Evolutionary conservation across 768 basidiomycete species (phyloP).

Genomic region (Lenzites betulinus): DNA sequence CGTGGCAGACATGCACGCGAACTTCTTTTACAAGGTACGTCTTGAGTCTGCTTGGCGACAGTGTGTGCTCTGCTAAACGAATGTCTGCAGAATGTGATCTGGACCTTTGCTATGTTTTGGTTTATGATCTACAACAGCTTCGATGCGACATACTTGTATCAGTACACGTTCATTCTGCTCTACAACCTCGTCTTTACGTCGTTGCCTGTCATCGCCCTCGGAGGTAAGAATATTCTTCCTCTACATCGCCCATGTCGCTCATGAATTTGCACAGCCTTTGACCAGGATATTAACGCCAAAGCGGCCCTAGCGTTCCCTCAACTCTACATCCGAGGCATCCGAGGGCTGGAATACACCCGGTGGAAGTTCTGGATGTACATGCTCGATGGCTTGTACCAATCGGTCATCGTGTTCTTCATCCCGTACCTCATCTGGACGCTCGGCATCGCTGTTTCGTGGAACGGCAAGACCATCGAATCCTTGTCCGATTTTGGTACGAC

Average conservation of each 20-base stretch:
- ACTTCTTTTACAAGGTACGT: constrained; percentile 96
- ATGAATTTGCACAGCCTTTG: constrained; percentile 62
- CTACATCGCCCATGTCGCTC: not conserved
- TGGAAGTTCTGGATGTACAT: constrained; percentile 94
- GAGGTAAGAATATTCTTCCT: constrained; percentile 54
- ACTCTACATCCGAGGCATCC: constrained; percentile 93
- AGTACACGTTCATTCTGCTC: constrained; percentile 91
- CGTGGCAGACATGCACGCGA: constrained; percentile 94
- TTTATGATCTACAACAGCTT: constrained; percentile 92
- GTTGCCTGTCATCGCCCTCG: constrained; percentile 86
- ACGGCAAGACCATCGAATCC: constrained; percentile 76
- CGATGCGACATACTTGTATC: constrained; percentile 92
- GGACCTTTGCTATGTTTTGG: constrained; percentile 95
- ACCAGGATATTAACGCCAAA: constrained; percentile 91
- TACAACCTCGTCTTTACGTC: constrained; percentile 95
- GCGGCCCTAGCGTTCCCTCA: constrained; percentile 92
- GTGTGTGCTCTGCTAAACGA: too few species aligned
- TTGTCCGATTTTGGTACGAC: constrained; percentile 92
- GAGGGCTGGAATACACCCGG: constrained; percentile 91
- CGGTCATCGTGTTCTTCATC: constrained; percentile 82
- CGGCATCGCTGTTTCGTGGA: constrained; percentile 69
- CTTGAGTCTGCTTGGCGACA: constrained; percentile 2
- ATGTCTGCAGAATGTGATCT: constrained; percentile 73
- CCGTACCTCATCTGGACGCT: constrained; percentile 76
- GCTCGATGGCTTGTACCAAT: constrained; percentile 93